Base-by-base conservation (phyloP, 1,139 yeast genomes). In the Diutina ranongensis region DNA sequence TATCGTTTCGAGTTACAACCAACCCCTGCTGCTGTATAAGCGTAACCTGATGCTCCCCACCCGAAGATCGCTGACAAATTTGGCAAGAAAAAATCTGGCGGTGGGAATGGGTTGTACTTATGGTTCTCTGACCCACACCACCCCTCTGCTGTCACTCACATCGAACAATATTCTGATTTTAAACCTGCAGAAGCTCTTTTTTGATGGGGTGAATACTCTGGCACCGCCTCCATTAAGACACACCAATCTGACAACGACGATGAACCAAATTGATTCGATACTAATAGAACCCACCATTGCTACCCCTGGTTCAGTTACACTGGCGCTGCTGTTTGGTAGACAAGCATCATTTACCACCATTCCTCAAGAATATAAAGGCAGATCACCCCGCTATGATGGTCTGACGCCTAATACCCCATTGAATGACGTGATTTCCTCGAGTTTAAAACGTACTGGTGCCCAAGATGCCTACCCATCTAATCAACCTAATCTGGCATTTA, bases 121-220 rank as follows among this genome's bases (percentile, higher is more conserved):
- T 18, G 27, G n/a, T 16, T 7, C 4, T 20, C 25, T 25, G 42
- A 20, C 31, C 31, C 32, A 21, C 13, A 22, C 42, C 19, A 38
- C 42, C 7, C 42, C 42, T 9, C 21, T 16, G 42, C 42, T 38
- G 42, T 25, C 25, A 32, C 52, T 61, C 15, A 63, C 67, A 5
- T 57, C 62, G 3, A 54, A 60, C 40, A 64, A 63, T 48, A 56
- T 62, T 36, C 60, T 55, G 45, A 49, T 62, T 7, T 54, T 62
- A 44, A 64, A 62, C 50, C 21, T 16, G 32, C 65, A 56, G 47
- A 51, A 63, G 28, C 57, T 56, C 42, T 67, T 59, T 50, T 66
- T 67, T 50, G 72, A 67, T 45, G 54, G 47, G 35, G n/a, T n/a
- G n/a, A n/a, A n/a, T n/a, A n/a, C n/a, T n/a, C n/a, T n/a, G n/a